phyloP scores from a whole-genome alignment of 2,329 filamentous ascomycete genomes.

The Aspergillus tanneri region DNA sequence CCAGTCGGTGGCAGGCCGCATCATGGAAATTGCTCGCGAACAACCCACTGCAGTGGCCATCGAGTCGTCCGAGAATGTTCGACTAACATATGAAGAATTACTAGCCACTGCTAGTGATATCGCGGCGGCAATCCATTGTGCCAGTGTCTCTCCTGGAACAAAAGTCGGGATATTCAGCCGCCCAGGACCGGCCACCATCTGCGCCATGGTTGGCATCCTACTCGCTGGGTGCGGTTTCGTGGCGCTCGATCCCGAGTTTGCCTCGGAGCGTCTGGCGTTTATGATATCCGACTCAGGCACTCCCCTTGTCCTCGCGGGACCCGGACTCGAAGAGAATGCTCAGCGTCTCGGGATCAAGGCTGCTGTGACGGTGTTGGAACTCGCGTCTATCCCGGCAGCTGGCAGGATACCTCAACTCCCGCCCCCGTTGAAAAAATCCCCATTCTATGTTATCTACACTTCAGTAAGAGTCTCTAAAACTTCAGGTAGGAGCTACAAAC shows the following conservation, averaged over 20 bases:
- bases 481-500: neutral
- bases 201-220: neutral
- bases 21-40: neutral
- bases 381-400: neutral
- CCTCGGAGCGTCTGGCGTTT: neutral
- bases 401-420: neutral
- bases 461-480: constrained; percentile 2
- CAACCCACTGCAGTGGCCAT: neutral
- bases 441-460: constrained; percentile 5
- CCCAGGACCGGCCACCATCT: neutral
- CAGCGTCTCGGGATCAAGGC: neutral
- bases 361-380: neutral
- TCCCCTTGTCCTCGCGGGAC: neutral
- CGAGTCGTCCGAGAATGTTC: neutral
- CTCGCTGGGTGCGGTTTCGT: constrained; percentile 1
- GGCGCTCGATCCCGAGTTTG: constrained; percentile 1
- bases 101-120: neutral
- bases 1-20: neutral
- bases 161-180: neutral
- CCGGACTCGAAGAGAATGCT: neutral
- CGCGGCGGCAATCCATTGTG: neutral
- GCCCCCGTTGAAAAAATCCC: neutral
- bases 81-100: constrained; percentile 1
- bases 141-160: neutral
- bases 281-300: constrained; percentile 1